Evolutionary conservation across 2,329 filamentous ascomycete genomes (phyloP).

Genomic region (Penicillium digitatum): DNA sequence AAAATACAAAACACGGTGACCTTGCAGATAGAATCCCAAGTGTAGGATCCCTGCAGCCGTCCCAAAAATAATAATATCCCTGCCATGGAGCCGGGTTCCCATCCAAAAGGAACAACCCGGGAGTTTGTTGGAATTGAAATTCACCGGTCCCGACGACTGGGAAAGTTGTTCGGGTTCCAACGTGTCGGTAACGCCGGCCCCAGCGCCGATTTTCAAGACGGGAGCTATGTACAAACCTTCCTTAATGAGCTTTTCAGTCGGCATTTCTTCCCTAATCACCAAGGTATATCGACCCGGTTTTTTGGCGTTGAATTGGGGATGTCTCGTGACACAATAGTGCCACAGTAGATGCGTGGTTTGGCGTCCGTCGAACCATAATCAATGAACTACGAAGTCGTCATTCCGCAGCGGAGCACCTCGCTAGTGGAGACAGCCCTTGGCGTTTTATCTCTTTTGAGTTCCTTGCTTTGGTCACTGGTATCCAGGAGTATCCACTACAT

Average conservation of each 20-base stretch:
- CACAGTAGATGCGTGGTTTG: neutral
- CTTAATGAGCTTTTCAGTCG: neutral
- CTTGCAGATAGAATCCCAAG: neutral
- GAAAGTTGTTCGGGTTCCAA: constrained; percentile 22
- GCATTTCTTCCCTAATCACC: neutral
- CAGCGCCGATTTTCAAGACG: constrained; percentile 12
- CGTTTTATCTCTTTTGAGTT: neutral
- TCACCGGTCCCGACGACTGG: constrained; percentile 19
- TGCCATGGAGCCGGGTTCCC: constrained; percentile 19
- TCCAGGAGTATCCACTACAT: neutral
- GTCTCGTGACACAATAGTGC: neutral
- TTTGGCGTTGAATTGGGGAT: neutral
- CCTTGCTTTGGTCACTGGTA: neutral
- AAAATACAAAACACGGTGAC: neutral
- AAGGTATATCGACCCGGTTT: neutral
- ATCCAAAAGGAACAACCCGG: constrained; percentile 13
- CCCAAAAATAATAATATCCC: constrained; percentile 10
- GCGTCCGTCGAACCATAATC: neutral
- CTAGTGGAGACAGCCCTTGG: neutral
- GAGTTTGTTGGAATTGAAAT: constrained; percentile 9
- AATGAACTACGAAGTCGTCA: neutral
- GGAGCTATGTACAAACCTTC: neutral
- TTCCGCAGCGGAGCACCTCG: neutral
- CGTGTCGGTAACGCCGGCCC: constrained; percentile 21
- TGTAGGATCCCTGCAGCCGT: constrained; percentile 8